Conservation (phyloP, 208 protist genomes). For the Trypanosoma lewisi region DNA sequence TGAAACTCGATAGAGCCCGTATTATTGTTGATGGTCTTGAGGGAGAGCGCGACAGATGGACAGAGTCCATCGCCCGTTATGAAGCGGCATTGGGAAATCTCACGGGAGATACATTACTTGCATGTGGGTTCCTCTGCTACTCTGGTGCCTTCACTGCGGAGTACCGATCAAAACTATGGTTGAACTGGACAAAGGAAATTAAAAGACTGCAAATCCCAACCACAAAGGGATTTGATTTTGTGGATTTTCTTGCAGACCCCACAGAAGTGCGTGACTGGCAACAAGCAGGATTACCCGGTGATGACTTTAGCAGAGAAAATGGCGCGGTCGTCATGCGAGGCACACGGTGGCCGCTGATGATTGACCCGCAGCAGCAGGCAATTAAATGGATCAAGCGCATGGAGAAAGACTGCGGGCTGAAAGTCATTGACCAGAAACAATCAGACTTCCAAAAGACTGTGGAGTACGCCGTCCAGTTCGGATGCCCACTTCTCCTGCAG, state of each 20-base stretch:
- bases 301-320: conserved; percentile 97
- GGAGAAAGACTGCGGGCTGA: conserved; percentile 92
- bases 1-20: conserved; percentile 96
- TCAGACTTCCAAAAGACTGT: conserved; percentile 94
- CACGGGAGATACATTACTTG: conserved; percentile 95
- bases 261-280: conserved; percentile 97
- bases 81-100: conserved; percentile 89
- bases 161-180: conserved; percentile 91
- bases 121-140: conserved; percentile 97
- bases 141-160: conserved; percentile 95
- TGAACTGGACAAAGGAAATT: conserved; percentile 92
- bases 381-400: conserved; percentile 99
- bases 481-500: conserved; percentile 96
- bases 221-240: conserved; percentile 88
- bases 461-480: conserved; percentile 97
- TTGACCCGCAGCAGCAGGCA: conserved; percentile 99
- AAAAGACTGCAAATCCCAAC: conserved; percentile 81
- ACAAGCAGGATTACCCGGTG: conserved; percentile 94
- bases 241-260: conserved; percentile 94
- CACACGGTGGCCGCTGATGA: conserved; percentile 97
- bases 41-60: conserved; percentile 97
- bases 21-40: conserved; percentile 97
- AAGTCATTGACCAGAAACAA: conserved; percentile 95
- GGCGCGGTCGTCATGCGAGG: conserved; percentile 95
- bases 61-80: conserved; percentile 90